phyloP scores from a whole-genome alignment of 345 rosid genomes.

The Cardamine resedifolia region DNA sequence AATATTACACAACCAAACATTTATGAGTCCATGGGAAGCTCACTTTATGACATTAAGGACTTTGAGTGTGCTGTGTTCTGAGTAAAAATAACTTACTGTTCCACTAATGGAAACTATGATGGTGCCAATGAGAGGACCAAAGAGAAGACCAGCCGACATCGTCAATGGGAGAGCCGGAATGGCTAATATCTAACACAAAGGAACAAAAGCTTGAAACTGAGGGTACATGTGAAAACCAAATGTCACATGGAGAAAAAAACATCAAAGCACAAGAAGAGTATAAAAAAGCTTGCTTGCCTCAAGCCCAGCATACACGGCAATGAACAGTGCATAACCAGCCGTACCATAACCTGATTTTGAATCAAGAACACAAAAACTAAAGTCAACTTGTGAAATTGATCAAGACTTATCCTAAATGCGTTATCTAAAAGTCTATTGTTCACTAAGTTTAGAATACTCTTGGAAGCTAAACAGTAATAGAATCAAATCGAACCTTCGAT shows the following conservation, averaged over 20 bases:
- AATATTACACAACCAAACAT: conserved; percentile 23
- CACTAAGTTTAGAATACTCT: neutral
- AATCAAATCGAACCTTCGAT: conserved; percentile 63
- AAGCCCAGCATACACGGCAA: conserved; percentile 90
- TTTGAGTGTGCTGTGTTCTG: neutral
- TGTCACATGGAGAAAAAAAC: conserved; percentile 3
- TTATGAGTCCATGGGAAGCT: neutral
- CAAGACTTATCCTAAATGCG: conserved; percentile 13
- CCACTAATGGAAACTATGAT: conserved; percentile 97
- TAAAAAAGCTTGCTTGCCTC: conserved; percentile 61
- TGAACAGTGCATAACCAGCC: conserved; percentile 89
- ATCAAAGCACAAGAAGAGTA: neutral
- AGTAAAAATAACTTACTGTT: conserved; percentile 59
- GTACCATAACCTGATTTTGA: conserved; percentile 78
- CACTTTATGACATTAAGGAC: neutral
- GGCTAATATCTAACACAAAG: conserved; percentile 67
- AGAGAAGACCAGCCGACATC: conserved; percentile 98
- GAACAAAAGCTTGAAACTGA: conserved; percentile 11
- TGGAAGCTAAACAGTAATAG: neutral
- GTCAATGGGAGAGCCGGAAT: conserved; percentile 96
- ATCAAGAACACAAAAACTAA: conserved; percentile 19
- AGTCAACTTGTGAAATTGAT: conserved; percentile 8
- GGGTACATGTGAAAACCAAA: neutral
- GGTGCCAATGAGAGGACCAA: conserved; percentile 83
- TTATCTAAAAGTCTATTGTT: too few relatives aligned